Conservation (phyloP, 2,329 filamentous ascomycete genomes). For the Paracoccidioides brasiliensis region DNA sequence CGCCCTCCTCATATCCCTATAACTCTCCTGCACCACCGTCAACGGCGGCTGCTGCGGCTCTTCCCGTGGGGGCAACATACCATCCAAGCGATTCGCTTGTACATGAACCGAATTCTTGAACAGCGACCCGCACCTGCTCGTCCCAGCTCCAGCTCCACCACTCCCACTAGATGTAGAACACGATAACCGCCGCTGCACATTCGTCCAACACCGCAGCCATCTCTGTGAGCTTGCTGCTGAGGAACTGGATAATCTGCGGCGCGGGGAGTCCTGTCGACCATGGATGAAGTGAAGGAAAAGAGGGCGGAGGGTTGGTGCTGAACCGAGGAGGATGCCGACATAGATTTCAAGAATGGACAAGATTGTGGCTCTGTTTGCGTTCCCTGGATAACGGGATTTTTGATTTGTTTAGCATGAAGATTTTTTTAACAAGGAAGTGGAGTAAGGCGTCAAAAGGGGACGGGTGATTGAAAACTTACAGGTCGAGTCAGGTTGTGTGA, state of each 20-base stretch:
- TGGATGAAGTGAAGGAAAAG: constrained; percentile 20
- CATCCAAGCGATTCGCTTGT: neutral
- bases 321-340: constrained; percentile 18
- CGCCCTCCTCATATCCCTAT: neutral
- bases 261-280: neutral
- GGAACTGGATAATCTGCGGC: neutral
- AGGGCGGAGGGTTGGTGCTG: constrained; percentile 18
- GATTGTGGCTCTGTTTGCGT: constrained; percentile 15
- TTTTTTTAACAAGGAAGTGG: neutral
- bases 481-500: neutral
- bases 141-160: neutral
- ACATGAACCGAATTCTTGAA: neutral
- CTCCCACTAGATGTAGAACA: neutral
- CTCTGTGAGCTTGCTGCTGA: neutral
- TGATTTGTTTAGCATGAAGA: no score
- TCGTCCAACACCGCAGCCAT: neutral
- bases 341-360: constrained; percentile 21
- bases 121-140: neutral
- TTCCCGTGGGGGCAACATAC: neutral
- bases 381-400: constrained; percentile 7
- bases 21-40: neutral
- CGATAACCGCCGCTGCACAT: neutral
- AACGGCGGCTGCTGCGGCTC: neutral
- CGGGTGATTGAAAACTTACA: neutral
- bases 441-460: neutral